Conservation (phyloP, 2,329 filamentous ascomycete genomes). For the Rutstroemia sp. region DNA sequence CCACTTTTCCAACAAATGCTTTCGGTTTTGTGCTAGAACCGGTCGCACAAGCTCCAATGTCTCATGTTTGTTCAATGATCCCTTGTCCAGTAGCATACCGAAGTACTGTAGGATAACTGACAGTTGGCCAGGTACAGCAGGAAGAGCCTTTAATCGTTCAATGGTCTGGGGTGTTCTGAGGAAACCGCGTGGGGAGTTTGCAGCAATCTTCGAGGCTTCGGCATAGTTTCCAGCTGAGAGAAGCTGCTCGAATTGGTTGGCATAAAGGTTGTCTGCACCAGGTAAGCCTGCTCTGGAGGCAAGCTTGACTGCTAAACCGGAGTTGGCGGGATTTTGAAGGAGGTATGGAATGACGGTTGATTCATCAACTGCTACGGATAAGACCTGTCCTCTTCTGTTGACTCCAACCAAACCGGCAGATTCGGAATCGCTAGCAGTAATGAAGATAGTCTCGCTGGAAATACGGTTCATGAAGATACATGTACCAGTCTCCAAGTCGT, state of each 20-base stretch:
- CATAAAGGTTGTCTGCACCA: slow-evolving; percentile 88
- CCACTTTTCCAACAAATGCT: slow-evolving; percentile 97
- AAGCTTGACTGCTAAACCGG: slow-evolving; percentile 89
- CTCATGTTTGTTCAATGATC: slow-evolving; percentile 84
- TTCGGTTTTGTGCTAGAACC: slow-evolving; percentile 86
- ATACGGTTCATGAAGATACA: slow-evolving; percentile 99
- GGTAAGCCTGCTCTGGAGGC: slow-evolving; percentile 89
- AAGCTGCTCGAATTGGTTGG: slow-evolving; percentile 85
- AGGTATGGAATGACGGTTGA: slow-evolving; percentile 87
- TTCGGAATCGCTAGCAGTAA: slow-evolving; percentile 74
- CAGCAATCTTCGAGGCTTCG: slow-evolving; percentile 91
- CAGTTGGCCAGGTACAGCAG: slow-evolving; percentile 75
- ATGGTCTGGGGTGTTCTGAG: slow-evolving; percentile 91
- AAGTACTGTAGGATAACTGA: slow-evolving; percentile 97
- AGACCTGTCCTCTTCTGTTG: slow-evolving; percentile 94
- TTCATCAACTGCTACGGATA: slow-evolving; percentile 91
- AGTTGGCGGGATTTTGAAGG: slow-evolving; percentile 92
- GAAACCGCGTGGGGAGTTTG: slow-evolving; percentile 93
- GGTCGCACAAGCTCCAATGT: slow-evolving; percentile 89
- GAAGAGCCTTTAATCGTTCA: slow-evolving; percentile 86
- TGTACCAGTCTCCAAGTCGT: slow-evolving; percentile 90
- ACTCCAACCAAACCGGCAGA: slow-evolving; percentile 88
- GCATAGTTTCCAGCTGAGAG: slow-evolving; percentile 72
- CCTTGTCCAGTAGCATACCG: slow-evolving; percentile 93
- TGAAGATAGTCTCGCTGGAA: slow-evolving; percentile 98